Base-by-base conservation (phyloP, 2,329 filamentous ascomycete genomes). In the Seiridium unicorne region DNA sequence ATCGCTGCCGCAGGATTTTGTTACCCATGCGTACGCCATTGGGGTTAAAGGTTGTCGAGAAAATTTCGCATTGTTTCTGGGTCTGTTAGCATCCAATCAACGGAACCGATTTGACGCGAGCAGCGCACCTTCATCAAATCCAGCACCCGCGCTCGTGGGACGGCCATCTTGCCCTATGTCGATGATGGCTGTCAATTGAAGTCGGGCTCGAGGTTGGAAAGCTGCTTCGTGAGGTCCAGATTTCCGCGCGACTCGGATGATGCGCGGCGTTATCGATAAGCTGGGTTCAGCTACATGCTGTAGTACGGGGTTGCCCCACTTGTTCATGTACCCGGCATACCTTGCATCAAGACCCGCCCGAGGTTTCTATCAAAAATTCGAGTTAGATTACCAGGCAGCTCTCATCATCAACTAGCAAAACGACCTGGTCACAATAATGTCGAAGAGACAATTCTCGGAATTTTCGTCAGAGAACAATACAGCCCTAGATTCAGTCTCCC, bases 21-120 rank as follows among this genome's bases (percentile, higher is more conserved):
- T 95, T 97, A 71, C 95, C 95, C 67, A 92, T 86, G 63, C 95
- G 91, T 63, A 90, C 76, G 67, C 88, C 81, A 59, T 92, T 84
- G 34, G 95, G 95, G 77, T 99, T 99, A 82, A 88, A 98, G 57
- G 89, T 93, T 55, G 90, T 91, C 70, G 89, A 89, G 82, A 98
- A 99, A 79, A 98, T 86, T 74, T 89, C 87, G 83, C 92, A 97
- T 89, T 93, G 93, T 72, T 86, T 85, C 93, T 97, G 69, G 47
- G 9, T 26, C 4, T 35, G 62, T 75, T 32, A 57, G 44, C n/a
- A 13, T 18, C n/a, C 7, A 32, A 31, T 11, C 10, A 13, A 4
- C n/a, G 36, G 34, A 8, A 34, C 34, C 31, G 10, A 9, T 3
- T 44, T 6, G 6, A 11, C 5, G 34, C n/a, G 31, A 5, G 38